Base-by-base conservation (phyloP, 1,284 basidiomycete species). In the Takashimella koratensis region DNA sequence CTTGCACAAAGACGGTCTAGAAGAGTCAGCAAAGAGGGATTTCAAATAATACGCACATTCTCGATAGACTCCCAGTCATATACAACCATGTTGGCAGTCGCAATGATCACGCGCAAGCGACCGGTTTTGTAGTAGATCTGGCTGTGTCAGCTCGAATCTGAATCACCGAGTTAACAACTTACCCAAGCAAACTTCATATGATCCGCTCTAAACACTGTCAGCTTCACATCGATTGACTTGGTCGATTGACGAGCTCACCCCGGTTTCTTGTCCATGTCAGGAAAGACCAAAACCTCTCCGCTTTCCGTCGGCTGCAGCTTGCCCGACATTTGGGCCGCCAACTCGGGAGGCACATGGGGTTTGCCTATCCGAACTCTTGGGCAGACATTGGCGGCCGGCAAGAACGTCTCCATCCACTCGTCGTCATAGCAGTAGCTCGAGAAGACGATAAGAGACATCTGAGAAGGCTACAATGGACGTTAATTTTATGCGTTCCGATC, bases 101-200 rank as follows among this genome's bases (percentile, higher is more conserved):
- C 59, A 45, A 76, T 67, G 4, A 68, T 64, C 1, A 75, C 64
- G 20, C 76, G 56, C n/a, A 76, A 51, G 20, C 75, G 57, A 2
- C 75, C 74, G 8, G 72, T 73, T 50, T 72, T 71, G 67, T 76
- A 76, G 45, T 73, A 74, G 21, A 77, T 69, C 72, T 70, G 52
- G 3, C n/a, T 26, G 11, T 12, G 41, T 25, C n/a, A 43, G 45
- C 50, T 23, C 43, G 42, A 27, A 44, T 43, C 20, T 41, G 43
- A 11, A 22, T 19, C 27, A 43, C 20, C 22, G 22, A 13, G 12
- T n/a, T 23, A 20, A 11, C 23, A 51, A 45, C 66, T 47, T 36
- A 72, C 70, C 69, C 70, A 75, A 26, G 67, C 62, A 49, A 66
- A 75, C 55, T 75, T 75, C 73, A 73, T 73, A 49, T 75, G 73